Conservation (phyloP, 306 rosid species). For the Boehmeria nivea region DNA sequence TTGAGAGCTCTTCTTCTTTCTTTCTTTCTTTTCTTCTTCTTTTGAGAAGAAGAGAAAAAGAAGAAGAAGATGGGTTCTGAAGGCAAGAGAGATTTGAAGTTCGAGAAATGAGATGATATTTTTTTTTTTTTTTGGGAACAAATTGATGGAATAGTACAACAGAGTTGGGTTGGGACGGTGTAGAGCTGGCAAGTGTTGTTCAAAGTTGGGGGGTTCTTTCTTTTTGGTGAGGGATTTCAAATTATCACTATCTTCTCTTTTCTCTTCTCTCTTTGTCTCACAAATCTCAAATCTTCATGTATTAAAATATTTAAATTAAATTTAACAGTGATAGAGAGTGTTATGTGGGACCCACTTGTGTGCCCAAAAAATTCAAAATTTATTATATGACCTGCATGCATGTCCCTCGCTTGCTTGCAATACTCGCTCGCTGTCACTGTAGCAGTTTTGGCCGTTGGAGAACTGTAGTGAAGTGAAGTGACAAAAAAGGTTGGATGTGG, state of each 20-base stretch:
- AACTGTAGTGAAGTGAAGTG: no score
- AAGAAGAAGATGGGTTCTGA: neutral
- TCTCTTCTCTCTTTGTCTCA: neutral
- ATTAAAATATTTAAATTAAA: no score
- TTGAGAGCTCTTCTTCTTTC: neutral
- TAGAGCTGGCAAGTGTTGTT: conserved; percentile 69
- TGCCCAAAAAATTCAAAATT: no score
- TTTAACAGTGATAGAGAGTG: no score
- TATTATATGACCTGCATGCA: no score
- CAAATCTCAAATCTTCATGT: neutral
- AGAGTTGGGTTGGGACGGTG: conserved; percentile 44
- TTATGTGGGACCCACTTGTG: no score
- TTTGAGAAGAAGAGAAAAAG: neutral
- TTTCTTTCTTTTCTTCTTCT: conserved; percentile 3
- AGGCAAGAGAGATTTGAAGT: neutral
- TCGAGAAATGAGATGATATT: neutral
- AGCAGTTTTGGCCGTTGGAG: no score
- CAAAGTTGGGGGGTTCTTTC: conserved; percentile 48
- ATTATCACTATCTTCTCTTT: conserved; percentile 41
- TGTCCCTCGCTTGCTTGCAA: no score
- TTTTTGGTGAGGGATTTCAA: conserved; percentile 48
- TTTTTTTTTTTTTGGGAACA: neutral
- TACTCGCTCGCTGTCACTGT: no score
- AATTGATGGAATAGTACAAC: neutral
- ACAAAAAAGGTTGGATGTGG: no score